A percentile compares a stretch with the other conserved stretches of the same genome.
These are phyloP conservation scores for Aureobasidium sp. DNA, from an alignment of 2,329 filamentous ascomycete genomes.

Conservation along the genomic window DNA sequence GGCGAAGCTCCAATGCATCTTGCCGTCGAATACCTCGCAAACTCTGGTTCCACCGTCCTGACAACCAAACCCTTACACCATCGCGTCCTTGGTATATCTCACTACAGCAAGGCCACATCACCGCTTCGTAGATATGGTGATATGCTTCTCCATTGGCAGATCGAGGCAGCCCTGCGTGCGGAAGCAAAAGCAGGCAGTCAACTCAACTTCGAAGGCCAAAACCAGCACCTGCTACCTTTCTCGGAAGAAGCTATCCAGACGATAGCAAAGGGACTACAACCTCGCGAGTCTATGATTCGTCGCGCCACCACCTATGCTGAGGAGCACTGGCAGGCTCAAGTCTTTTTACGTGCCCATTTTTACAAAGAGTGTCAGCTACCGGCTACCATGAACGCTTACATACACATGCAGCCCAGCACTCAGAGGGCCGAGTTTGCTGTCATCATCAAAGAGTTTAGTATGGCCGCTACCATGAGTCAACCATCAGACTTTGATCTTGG, in stretches of 20 bases:
- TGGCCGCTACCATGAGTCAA: neutral
- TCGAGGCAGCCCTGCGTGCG: conserved; percentile 53
- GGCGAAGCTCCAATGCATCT: conserved; percentile 31
- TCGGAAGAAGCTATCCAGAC: conserved; percentile 40
- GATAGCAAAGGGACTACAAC: conserved; percentile 41
- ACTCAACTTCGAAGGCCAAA: conserved; percentile 22
- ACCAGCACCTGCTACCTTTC: conserved; percentile 43
- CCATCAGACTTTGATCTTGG: neutral
- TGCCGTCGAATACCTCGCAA: conserved; percentile 36
- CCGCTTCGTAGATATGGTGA: conserved; percentile 56
- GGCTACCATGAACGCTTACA: conserved; percentile 35
- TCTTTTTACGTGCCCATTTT: conserved; percentile 52
- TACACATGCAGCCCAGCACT: conserved; percentile 19
- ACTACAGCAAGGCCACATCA: conserved; percentile 54
- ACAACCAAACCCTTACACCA: conserved; percentile 45
- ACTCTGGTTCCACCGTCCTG: conserved; percentile 37
- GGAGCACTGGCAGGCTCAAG: conserved; percentile 46
- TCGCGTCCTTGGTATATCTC: conserved; percentile 43
- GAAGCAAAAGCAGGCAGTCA: conserved; percentile 44
- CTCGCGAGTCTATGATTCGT: conserved; percentile 39
- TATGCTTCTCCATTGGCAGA: conserved; percentile 57
- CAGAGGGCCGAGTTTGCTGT: neutral
- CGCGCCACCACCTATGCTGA: conserved; percentile 29
- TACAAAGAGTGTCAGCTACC: conserved; percentile 48
- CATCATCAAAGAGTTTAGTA: conserved; percentile 23